Evolutionary conservation across 495 filamentous ascomycete species (phyloP), one percentile per base, ranked within the genome.

Genomic region (Aspergillus ellipticus): DNA sequence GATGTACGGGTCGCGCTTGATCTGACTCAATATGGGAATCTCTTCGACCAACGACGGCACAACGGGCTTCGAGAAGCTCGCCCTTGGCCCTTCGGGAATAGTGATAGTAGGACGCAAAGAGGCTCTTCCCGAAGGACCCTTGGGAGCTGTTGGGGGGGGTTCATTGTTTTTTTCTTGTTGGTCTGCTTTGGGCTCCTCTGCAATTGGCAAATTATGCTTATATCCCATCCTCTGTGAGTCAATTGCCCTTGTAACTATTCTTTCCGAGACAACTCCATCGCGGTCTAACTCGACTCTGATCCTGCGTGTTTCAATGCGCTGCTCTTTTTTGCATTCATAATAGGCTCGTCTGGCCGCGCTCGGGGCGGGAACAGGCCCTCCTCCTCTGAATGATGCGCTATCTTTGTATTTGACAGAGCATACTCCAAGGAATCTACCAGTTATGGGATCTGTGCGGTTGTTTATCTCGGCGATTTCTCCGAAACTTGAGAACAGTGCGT

Each of bases 381-480:
- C 62, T 19, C 77, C 75, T 45, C 69, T 82, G 64, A 67, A 78
- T 4, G 82, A 79, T 53, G 73, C 77, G 19, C 79, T 82, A 59
- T 97, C 93, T 65, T 85, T 85, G 72, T 95, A 99, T 58, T 87
- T 84, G 65, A 99, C 87, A 16, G 88, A 88, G 50, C 90, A 95
- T 62, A 99, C 88, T 2, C 94, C 94, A 1, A 99, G 81, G 60
- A 90, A 94, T 55, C 88, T 95, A 10, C 94, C 95, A 15, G 90
- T 97, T 37, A 89, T 85, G 6, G 94, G 94, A 68, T 97, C 88
- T 50, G 92, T 90, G 66, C 92, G 89, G 62, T 96, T 96, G 59
- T 87, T 89, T 56, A 94, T 85, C 59, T 90, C 87, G 33, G 87
- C 84, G 49, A 99, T 88, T 48, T 96, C 91, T 46, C 94, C 94